phyloP scores from a whole-genome alignment of 2,329 filamentous ascomycete genomes.

The Chaetomiaceae sp. region DNA sequence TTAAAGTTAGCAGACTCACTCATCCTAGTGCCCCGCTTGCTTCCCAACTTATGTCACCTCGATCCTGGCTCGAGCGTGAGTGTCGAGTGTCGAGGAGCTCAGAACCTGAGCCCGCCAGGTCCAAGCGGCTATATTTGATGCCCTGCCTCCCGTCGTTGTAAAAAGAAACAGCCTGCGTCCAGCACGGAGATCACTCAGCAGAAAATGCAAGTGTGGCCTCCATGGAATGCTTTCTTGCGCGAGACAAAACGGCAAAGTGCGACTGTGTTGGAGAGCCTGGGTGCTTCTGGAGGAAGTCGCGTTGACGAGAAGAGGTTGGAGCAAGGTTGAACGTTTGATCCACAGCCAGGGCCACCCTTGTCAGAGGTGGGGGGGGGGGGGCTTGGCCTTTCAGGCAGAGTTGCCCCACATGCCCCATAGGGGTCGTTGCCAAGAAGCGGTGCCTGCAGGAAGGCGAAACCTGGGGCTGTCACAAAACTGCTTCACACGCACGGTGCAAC shows the following conservation, averaged over 20 bases:
- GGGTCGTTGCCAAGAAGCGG: conserved; percentile 11
- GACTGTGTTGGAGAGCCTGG: no score
- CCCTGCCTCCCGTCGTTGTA: not conserved
- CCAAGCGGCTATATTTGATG: not conserved
- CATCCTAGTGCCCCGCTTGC: no score
- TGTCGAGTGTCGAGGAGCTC: no score
- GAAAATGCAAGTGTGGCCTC: not conserved
- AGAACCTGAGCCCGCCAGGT: not conserved
- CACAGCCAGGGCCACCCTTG: conserved; percentile 13
- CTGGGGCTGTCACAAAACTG: conserved; percentile 32
- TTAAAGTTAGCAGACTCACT: no score
- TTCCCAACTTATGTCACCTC: no score
- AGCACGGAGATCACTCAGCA: not conserved
- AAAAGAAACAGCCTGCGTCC: not conserved
- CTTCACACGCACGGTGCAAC: conserved; percentile 32
- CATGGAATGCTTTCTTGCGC: not conserved
- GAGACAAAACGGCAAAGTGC: no score
- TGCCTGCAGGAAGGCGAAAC: conserved; percentile 29
- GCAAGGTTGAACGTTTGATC: conserved; percentile 19
- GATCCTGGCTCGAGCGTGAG: no score
- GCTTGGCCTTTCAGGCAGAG: not conserved
- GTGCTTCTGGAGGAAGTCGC: no score
- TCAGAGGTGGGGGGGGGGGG: not conserved
- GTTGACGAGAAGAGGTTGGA: not conserved
- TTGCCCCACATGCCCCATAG: not conserved